Base-by-base conservation (phyloP, 805 yeast genomes). In the Monosporozyma siamensis region DNA sequence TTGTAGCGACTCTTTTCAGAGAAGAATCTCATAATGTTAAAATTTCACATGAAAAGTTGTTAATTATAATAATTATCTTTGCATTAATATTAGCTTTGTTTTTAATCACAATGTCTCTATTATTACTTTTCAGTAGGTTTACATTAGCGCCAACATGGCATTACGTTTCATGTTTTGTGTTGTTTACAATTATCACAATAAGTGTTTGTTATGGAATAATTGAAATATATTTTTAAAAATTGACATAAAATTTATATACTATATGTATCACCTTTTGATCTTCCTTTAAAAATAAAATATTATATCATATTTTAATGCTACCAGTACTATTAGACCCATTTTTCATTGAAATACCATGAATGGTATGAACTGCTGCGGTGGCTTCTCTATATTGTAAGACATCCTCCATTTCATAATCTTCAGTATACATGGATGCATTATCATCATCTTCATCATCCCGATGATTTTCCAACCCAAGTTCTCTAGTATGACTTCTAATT, bases 91-190 rank as follows among this genome's bases (percentile, higher is more conserved):
- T 53, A 8, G 55, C 65, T 6, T 39, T 60, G 25, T 26, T 52
- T 8, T 46, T 59, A 21, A 56, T 53, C 18, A 47, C 53, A 22
- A 21, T 47, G 25, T 49, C 55, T 24, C 40, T 60, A 20, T 34
- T 59, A 12, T 43, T 60, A 2, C 40, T 59, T n/a, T 59, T 60
- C 39, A 59, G 61, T 36, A 49, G 65, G 35, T 57, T 44, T 42
- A 42, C 52, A 1, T 43, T 53, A 26, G 65, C 63, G 3, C 65
- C 65, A 5, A 41, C 51, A 6, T 60, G 65, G 65, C 64, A 60
- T 48, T 60, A 60, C 35, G 36, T 52, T 20, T 44, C 51, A 15
- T 51, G 58, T 35, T 55, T 58, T 34, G 20, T 50, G 2, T 38
- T 59, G 22, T 60, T 59, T 35, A 39, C 56, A 6, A 22, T 52